Conservation (phyloP, 2,329 filamentous ascomycete genomes). For the Microdochium trichocladiopsis region DNA sequence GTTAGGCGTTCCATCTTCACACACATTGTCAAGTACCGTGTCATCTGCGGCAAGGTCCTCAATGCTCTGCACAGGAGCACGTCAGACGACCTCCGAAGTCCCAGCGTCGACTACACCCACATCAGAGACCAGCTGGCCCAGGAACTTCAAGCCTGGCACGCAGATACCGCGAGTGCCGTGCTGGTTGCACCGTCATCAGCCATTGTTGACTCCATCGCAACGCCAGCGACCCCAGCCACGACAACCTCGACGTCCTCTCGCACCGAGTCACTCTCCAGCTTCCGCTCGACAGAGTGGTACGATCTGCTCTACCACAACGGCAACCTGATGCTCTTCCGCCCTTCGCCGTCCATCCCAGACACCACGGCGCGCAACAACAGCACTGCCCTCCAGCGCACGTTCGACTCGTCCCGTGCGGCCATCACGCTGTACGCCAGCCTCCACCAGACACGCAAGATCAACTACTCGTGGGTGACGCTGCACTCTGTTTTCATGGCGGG, state of each 20-base stretch:
- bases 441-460: slow-evolving; percentile 35
- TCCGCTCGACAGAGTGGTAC: slow-evolving; percentile 32
- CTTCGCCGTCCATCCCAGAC: slow-evolving; percentile 22
- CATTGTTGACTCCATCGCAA: neutral
- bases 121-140: slow-evolving; percentile 14
- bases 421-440: slow-evolving; percentile 35
- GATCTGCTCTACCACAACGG: slow-evolving; percentile 33
- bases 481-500: slow-evolving; percentile 41
- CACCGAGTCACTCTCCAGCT: slow-evolving; percentile 21
- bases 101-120: slow-evolving; percentile 6
- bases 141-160: slow-evolving; percentile 23
- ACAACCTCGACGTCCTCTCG: neutral
- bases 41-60: slow-evolving; percentile 30
- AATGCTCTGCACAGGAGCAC: slow-evolving; percentile 23
- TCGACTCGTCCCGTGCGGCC: slow-evolving; percentile 26
- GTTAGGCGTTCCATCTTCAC: slow-evolving; percentile 19
- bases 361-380: slow-evolving; percentile 15
- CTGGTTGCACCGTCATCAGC: slow-evolving; percentile 8
- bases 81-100: slow-evolving; percentile 6
- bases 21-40: slow-evolving; percentile 29
- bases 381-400: slow-evolving; percentile 25
- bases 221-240: neutral
- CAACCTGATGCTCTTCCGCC: slow-evolving; percentile 32
- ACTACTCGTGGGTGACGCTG: slow-evolving; percentile 41
- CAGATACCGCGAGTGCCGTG: slow-evolving; percentile 15